A percentile compares a stretch with the other conserved stretches of the same genome.
phyloP scores from a whole-genome alignment of 2,329 filamentous ascomycete species.

The Colletotrichum sp. region DNA sequence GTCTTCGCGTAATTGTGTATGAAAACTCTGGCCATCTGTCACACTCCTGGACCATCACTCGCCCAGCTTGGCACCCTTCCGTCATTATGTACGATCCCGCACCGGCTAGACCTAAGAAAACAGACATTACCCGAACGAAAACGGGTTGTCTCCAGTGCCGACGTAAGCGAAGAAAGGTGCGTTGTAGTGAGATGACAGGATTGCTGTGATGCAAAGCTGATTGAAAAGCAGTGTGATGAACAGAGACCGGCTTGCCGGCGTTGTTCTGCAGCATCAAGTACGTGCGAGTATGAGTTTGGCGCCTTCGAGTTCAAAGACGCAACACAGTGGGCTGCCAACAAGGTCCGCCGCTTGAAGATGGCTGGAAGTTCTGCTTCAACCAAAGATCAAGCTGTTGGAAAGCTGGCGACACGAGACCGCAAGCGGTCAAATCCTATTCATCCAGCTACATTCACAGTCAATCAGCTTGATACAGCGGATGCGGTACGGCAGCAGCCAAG shows the following conservation, averaged over 20 bases:
- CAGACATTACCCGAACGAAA: neutral
- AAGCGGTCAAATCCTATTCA: neutral
- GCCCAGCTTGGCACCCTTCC: neutral
- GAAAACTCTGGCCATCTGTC: neutral
- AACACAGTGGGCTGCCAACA: neutral
- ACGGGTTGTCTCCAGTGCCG: neutral
- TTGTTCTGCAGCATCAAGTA: neutral
- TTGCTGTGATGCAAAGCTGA: neutral
- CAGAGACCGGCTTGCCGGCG: neutral
- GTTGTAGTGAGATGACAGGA: neutral
- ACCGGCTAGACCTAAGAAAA: neutral
- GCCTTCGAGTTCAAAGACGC: neutral
- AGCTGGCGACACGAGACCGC: neutral
- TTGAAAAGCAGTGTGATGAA: neutral
- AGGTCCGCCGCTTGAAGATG: neutral
- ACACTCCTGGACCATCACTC: neutral
- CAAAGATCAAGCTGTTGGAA: neutral
- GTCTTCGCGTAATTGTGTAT: neutral
- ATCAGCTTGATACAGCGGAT: neutral
- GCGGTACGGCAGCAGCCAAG: neutral
- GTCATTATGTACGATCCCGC: neutral
- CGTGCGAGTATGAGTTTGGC: neutral
- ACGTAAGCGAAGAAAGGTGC: neutral
- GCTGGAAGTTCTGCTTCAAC: neutral
- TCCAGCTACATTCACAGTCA: neutral